Base-by-base conservation (phyloP, 441 rosid genomes). In the Bruguiera hainesii region DNA sequence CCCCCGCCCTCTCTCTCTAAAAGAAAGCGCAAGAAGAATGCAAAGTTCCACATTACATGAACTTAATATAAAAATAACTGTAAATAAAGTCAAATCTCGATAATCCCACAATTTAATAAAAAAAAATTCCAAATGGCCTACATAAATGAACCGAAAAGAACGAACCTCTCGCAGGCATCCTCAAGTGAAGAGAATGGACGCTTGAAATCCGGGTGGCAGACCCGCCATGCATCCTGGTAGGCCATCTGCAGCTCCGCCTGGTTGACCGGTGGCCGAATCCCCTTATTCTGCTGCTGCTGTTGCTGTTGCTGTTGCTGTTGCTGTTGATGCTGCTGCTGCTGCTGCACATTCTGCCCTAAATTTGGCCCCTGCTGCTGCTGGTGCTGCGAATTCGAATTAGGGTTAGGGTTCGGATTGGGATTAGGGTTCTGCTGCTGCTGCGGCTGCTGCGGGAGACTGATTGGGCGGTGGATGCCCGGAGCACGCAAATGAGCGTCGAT, bases 91-190 rank as follows among this genome's bases (percentile, higher is more conserved):
- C 3, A 42, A 42, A 3, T 42, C 18, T 13, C 4, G 48, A 11
- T 11, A 39, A 42, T 42, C 18, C 48, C 48, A 42, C 18, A 42
- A 42, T 42, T 42, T 42, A 42, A 42, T 13, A 26, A 26, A 26
- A 11, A 21, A 21, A 53, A 25, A 21, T 9, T 20, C 16, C 16
- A 13, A 53, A 21, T 21, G 3, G 57, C 57, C 16, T 42, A 42
- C 15, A 9, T 37, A 7, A 31, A 11, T n/a, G 25, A 8, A 0
- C 15, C 11, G 52, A 25, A 58, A 63, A 6, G 60, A 7, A 57
- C 76, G 62, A 74, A 93, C 99, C 99, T 94, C 80, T 91, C 97
- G 69, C 98, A 95, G 49, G 96, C 99, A 68, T 92, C 97, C 69
- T 92, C 97, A 9, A 95, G 90, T 3, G 95, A 89, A 49, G 87